Evolutionary conservation across 139 green algal species (phyloP).

Genomic region (Pleodorina starrii): DNA sequence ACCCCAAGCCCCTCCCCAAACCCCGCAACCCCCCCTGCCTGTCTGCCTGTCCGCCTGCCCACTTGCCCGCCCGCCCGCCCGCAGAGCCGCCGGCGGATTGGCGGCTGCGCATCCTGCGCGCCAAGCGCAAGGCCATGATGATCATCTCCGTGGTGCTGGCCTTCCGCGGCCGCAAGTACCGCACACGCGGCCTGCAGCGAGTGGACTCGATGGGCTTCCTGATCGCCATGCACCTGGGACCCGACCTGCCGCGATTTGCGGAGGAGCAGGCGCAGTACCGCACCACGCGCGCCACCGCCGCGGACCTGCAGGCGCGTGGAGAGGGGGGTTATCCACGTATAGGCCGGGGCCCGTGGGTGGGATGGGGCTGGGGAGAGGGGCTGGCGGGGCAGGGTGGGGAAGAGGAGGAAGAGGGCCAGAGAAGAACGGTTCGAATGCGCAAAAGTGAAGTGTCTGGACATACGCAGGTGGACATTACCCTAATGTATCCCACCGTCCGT

Average conservation of each 20-base stretch:
- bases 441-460: too few relatives aligned
- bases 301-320: slow-evolving; percentile 2
- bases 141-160: slow-evolving; percentile 44
- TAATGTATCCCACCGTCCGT: too few relatives aligned
- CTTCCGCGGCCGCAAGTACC: slow-evolving; percentile 43
- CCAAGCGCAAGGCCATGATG: slow-evolving; percentile 42
- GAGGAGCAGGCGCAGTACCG: slow-evolving; percentile 35
- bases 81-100: slow-evolving; percentile 27
- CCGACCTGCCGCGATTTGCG: slow-evolving; percentile 40
- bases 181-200: slow-evolving; percentile 43
- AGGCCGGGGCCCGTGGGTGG: too few relatives aligned
- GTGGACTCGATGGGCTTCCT: slow-evolving; percentile 53
- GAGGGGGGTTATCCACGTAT: too few relatives aligned
- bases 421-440: too few relatives aligned
- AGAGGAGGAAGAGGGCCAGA: too few relatives aligned
- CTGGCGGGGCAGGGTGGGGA: too few relatives aligned
- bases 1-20: too few relatives aligned
- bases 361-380: not conserved
- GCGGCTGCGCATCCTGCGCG: slow-evolving; percentile 25
- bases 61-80: too few relatives aligned
- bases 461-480: too few relatives aligned
- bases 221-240: slow-evolving; percentile 37
- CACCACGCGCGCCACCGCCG: not conserved
- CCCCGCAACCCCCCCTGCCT: too few relatives aligned
- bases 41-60: too few relatives aligned